Evolutionary conservation across 2,329 filamentous ascomycete genomes (phyloP), one percentile per base, ranked within the genome.

Genomic region (Grosmannia huntii): DNA sequence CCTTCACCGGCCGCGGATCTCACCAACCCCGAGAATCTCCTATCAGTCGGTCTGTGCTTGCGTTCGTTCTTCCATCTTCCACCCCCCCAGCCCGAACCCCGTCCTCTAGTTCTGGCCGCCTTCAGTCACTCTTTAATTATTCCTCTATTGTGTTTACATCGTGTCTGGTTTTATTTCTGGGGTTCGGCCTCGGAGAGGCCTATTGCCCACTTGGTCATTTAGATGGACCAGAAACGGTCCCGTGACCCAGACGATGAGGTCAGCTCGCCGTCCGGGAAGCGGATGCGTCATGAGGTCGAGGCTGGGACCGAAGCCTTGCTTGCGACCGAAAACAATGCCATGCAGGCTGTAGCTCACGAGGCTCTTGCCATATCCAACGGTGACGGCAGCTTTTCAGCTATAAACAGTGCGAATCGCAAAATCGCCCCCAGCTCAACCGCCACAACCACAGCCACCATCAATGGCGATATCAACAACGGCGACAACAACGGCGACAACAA

Each of bases 191-290:
- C 21, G 33, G 7, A n/a, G 14, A 38, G 51, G 14, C 50, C 50
- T 6, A 41, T 36, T 10, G 4, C 46, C 36, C 48, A 27, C 50
- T 51, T 19, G 27, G 52, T 11, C 41, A 5, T 33, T 31, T 56
- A 51, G n/a, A 63, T 62, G 62, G 62, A 63, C 53, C 59, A 36
- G 27, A 62, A 62, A 56, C 38, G 61, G 46, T 31, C 55, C 41
- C 59, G 58, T 46, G 60, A 60, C 61, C 41, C 23, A 14, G 59
- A 61, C 55, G 56, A 60, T 31, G 62, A 61, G 41, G 48, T 51
- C 33, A 41, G 6, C 57, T 53, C 53, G 25, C 49, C 57, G 49
- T 56, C 55, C 14, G 57, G 48, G 10, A 63, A 63, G 57, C 62
- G 62, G 31, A 33, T 52, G 46, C 61, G 60, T 28, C 56, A 58